Conservation (phyloP, 106 monocot species). For the Allium cepa region DNA sequence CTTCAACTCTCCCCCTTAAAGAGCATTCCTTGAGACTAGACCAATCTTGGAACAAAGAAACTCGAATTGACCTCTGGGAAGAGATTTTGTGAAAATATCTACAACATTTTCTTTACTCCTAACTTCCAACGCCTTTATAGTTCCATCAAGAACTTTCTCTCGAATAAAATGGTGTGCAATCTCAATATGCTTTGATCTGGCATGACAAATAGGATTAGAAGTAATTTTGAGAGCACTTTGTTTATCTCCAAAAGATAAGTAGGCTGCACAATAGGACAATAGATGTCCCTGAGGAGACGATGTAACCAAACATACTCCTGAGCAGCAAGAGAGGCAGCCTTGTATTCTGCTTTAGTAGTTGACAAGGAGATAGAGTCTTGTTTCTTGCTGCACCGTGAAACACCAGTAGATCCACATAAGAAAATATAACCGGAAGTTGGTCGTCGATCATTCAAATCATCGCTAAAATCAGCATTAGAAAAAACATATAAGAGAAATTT, state of each 20-base stretch:
- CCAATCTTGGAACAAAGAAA: neutral
- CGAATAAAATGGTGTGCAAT: slow-evolving; percentile 1
- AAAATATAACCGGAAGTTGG: slow-evolving; percentile 3
- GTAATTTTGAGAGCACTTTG: slow-evolving; percentile 5
- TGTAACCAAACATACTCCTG: slow-evolving; percentile 7
- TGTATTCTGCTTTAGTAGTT: neutral
- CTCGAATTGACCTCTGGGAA: slow-evolving; percentile 2
- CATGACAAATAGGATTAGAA: neutral
- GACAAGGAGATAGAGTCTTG: slow-evolving; percentile 6
- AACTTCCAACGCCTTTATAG: neutral
- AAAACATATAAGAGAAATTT: neutral
- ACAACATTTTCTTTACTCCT: slow-evolving; percentile 3
- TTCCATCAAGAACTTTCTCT: neutral
- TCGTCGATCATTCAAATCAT: neutral
- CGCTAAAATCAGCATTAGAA: neutral
- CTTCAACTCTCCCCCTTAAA: slow-evolving; percentile 6
- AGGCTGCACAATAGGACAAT: neutral
- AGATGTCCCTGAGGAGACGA: neutral
- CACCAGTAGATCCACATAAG: neutral
- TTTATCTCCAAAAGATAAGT: slow-evolving; percentile 4
- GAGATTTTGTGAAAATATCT: slow-evolving; percentile 10
- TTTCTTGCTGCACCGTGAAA: slow-evolving; percentile 8
- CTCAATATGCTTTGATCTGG: slow-evolving; percentile 6
- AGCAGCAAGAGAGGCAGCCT: slow-evolving; percentile 4
- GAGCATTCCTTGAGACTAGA: neutral